phyloP scores from a whole-genome alignment of 257 asterid species.

The Paulownia fortunei region DNA sequence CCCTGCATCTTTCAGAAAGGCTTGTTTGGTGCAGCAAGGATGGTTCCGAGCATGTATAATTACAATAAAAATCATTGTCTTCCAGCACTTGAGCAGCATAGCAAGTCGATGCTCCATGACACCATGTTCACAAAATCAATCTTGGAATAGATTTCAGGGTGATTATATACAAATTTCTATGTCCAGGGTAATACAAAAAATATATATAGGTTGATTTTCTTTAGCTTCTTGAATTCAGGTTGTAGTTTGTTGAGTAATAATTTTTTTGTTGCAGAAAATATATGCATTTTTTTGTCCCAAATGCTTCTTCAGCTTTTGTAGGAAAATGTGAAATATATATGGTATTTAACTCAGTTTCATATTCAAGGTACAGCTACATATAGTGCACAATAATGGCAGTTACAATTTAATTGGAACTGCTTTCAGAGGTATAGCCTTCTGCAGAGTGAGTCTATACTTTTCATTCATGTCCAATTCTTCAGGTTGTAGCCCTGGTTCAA shows the following conservation, averaged over 20 bases:
- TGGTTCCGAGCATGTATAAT: conserved; percentile 27
- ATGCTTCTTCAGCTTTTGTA: no score
- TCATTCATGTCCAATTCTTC: conserved; percentile 37
- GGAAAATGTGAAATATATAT: no score
- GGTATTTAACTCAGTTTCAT: no score
- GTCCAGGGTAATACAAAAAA: no score
- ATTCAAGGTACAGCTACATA: no score
- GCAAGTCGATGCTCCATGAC: background rate
- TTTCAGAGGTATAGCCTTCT: conserved; percentile 27
- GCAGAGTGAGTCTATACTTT: conserved; percentile 27
- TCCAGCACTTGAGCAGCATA: conserved; percentile 6
- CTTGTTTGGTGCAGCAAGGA: conserved; percentile 19
- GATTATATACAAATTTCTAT: no score
- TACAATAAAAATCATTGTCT: conserved; percentile 14
- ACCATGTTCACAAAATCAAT: background rate
- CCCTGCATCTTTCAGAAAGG: conserved; percentile 1
- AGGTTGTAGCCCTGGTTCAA: conserved; percentile 8
- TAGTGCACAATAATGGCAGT: no score
- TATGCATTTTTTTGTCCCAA: no score
- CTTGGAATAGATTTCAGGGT: background rate
- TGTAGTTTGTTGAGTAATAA: no score
- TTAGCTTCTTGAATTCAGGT: no score
- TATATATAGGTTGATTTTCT: no score
- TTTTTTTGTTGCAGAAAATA: no score
- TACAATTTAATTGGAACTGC: conserved; percentile 24